These are phyloP conservation scores for Cyberlindnera maclurae DNA, from an alignment of 805 yeast species.

Conservation along the genomic window DNA sequence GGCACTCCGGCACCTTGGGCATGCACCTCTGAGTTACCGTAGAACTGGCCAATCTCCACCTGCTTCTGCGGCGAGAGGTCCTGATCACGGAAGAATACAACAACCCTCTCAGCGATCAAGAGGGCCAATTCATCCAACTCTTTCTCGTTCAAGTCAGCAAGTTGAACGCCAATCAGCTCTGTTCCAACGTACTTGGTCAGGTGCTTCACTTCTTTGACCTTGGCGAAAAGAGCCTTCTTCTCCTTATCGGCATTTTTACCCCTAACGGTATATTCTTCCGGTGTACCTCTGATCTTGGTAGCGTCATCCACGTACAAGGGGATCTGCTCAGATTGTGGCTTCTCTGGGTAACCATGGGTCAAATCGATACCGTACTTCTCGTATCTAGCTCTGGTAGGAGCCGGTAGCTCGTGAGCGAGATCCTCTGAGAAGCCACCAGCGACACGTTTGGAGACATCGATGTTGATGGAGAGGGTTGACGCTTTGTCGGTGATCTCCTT, in stretches of 20 bases:
- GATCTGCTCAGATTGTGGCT: conserved; percentile 26
- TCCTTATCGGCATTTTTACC: conserved; percentile 35
- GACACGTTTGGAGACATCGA: conserved; percentile 9
- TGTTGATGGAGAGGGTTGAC: not conserved
- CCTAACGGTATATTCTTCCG: conserved; percentile 26
- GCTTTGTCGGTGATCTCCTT: not conserved
- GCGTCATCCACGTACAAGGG: conserved; percentile 37
- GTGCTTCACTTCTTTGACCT: conserved; percentile 34
- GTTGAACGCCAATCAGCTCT: conserved; percentile 40
- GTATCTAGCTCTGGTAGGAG: conserved; percentile 25
- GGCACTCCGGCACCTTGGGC: conserved; percentile 24
- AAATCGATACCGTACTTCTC: conserved; percentile 30
- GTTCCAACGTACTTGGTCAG: conserved; percentile 43
- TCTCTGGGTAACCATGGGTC: conserved; percentile 33
- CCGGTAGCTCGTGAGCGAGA: conserved; percentile 19
- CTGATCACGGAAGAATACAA: conserved; percentile 34
- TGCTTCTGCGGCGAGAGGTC: conserved; percentile 15
- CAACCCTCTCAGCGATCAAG: conserved; percentile 41
- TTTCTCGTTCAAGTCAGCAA: conserved; percentile 33
- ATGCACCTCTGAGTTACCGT: conserved; percentile 33
- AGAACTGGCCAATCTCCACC: conserved; percentile 11
- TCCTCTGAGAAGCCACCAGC: conserved; percentile 7
- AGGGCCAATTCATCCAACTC: conserved; percentile 43
- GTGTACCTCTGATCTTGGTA: conserved; percentile 27
- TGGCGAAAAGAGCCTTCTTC: conserved; percentile 35